Evolutionary conservation across 1,139 yeast species (phyloP), one percentile per base, ranked within the genome.

Genomic region (Candida tetrigidarum): DNA sequence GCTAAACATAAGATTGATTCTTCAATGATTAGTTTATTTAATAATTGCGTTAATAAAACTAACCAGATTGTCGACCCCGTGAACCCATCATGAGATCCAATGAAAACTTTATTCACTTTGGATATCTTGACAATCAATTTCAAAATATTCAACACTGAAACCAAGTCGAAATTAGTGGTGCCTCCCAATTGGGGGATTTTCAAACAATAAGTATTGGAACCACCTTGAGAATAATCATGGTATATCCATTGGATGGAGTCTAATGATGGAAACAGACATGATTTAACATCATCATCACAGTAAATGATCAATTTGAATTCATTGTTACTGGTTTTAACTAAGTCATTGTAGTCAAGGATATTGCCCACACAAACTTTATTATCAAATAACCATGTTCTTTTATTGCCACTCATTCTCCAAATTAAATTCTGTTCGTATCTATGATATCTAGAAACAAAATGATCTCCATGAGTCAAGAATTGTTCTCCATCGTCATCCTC

Each of bases 21-120:
- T 48, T 71, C 75, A 22, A 56, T 42, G 4, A 59, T 50, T n/a
- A 54, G 54, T 29, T 54, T 47, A 30, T 48, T 46, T 32, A 62
- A 53, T 43, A 64, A 54, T 43, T 55, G 54, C 4, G 62, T 63
- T 18, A 66, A 50, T 0, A 66, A 51, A 34, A 70, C 59, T 3
- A 64, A 51, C 33, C 71, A 53, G 27, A 71, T 49, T 4, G 74
- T 63, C 30, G 67, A 57, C 1, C 76, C 76, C 11, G 78, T 70
- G 48, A 69, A 72, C 0, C 78, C 77, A 50, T 72, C 78, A 48
- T 63, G 66, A 2, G 67, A 67, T 46, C 67, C 70, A 4, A 70
- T 53, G 44, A 70, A 69, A 2, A 68, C 59, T 27, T 47, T 65
- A 58, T 41, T 57, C 46, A 37, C 60, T 57, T 39, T 44, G 41